Evolutionary conservation across 2,329 filamentous ascomycete species (phyloP).

Genomic region (Coleophoma eucalyptorum): DNA sequence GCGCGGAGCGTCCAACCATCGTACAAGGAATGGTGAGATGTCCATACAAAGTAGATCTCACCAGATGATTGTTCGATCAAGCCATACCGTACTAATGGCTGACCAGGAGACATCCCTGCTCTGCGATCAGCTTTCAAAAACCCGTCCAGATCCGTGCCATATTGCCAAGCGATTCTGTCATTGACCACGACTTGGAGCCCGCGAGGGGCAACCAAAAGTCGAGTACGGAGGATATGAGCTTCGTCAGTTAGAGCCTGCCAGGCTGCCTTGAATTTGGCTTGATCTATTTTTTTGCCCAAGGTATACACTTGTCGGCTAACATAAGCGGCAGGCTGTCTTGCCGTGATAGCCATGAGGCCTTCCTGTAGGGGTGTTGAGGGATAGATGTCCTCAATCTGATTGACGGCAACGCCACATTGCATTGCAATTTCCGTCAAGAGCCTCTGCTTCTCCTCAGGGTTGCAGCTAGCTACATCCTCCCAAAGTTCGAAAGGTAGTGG

Average conservation of each 20-base stretch:
- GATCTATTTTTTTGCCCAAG: background rate
- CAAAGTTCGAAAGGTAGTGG: conserved; percentile 1
- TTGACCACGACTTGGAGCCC: conserved; percentile 10
- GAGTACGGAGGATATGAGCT: conserved; percentile 1
- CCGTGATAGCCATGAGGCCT: conserved; percentile 1
- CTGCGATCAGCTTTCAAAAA: conserved; percentile 2
- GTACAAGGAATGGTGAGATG: conserved; percentile 1
- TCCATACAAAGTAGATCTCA: conserved; percentile 1
- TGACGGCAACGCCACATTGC: background rate
- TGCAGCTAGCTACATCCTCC: background rate
- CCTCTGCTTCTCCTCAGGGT: background rate
- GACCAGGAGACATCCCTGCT: conserved; percentile 1
- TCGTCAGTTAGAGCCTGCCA: background rate
- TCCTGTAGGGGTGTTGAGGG: background rate
- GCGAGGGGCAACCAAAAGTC: background rate
- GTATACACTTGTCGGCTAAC: background rate
- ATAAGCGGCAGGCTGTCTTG: conserved; percentile 9
- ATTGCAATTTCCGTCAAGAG: background rate
- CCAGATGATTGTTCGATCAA: conserved; percentile 1
- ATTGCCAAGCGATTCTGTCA: conserved; percentile 1
- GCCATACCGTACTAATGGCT: conserved; percentile 1
- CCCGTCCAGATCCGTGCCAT: conserved; percentile 8
- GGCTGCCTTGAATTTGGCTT: background rate
- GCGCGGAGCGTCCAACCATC: background rate
- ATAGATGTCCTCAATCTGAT: background rate